Evolutionary conservation across 2,329 filamentous ascomycete genomes (phyloP), one percentile per base, ranked within the genome.

Genomic region (Shiraia sp.): DNA sequence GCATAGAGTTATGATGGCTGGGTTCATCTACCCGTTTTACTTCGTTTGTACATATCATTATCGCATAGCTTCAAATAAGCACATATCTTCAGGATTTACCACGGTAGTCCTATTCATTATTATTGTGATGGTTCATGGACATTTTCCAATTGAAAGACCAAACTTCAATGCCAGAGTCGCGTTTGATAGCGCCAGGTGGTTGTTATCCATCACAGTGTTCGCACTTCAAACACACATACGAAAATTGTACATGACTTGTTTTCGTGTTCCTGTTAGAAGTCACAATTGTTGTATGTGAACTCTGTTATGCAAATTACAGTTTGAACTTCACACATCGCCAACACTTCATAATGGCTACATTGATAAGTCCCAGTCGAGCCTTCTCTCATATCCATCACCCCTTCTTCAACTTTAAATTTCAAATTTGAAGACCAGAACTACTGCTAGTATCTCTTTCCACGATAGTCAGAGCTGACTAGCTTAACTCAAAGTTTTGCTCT

Each of bases 321-420:
- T 29, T 29, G 24, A 15, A 34, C 47, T 56, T 58, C 55, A 59
- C 53, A 19, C 16, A 41, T 40, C 22, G 7, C 25, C 23, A 32
- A 32, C 6, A 34, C 26, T 15, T 19, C 25, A 45, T 12, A 14
- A 10, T 32, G 28, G 6, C 27, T 38, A 51, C 45, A 47, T 32
- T 31, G 7, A 12, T 16, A 12, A 15, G 13, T 4, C 12, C 6
- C 16, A 9, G 5, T 31, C n/a, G 12, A 3, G 8, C 8, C 9
- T 14, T 34, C 7, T 14, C 19, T 3, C 15, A 13, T 27, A 10
- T 7, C 32, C 22, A 10, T 26, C 15, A 14, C 23, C 15, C 3
- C 15, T 12, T 12, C 15, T 32, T 10, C 23, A 22, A 22, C 19
- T 22, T 22, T 22, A 22, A 22, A 5, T 22, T 8, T 8, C 3